phyloP scores from a whole-genome alignment of 179 eudicot species.

The Beta corolliflora region DNA sequence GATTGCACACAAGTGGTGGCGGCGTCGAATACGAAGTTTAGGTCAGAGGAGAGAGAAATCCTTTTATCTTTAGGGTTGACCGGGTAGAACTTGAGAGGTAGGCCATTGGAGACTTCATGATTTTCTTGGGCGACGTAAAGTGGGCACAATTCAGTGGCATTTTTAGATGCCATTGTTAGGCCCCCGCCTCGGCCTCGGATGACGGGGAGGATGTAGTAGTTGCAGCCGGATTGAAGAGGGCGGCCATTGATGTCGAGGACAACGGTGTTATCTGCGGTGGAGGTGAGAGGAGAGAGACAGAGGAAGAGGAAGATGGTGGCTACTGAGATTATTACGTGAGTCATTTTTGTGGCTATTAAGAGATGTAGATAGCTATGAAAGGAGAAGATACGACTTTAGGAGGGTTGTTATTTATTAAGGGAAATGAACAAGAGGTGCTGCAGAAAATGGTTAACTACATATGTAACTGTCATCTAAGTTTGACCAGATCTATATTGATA shows the following conservation, averaged over 20 bases:
- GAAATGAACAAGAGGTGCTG: no score
- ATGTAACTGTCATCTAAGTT: no score
- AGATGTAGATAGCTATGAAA: no score
- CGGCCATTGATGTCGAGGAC: constrained; percentile 20
- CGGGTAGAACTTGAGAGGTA: neutral
- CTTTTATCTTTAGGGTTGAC: neutral
- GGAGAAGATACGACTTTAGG: no score
- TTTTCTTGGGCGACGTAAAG: constrained; percentile 29
- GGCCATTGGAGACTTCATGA: constrained; percentile 5
- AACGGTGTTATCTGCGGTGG: constrained; percentile 1
- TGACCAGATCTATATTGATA: no score
- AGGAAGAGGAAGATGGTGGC: constrained; percentile 19
- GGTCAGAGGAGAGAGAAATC: neutral
- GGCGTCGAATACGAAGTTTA: constrained; percentile 21
- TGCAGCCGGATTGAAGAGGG: constrained; percentile 11
- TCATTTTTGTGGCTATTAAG: constrained; percentile 23
- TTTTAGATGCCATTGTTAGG: constrained; percentile 25
- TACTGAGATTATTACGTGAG: neutral
- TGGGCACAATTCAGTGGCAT: constrained; percentile 23
- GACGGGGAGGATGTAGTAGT: constrained; percentile 25
- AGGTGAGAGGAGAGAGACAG: neutral
- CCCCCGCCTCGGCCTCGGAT: constrained; percentile 35
- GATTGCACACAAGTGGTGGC: constrained; percentile 26
- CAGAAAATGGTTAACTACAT: no score
- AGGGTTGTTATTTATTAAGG: no score